phyloP scores from a whole-genome alignment of 805 yeast genomes.

The Wickerhamomyces ciferrii region DNA sequence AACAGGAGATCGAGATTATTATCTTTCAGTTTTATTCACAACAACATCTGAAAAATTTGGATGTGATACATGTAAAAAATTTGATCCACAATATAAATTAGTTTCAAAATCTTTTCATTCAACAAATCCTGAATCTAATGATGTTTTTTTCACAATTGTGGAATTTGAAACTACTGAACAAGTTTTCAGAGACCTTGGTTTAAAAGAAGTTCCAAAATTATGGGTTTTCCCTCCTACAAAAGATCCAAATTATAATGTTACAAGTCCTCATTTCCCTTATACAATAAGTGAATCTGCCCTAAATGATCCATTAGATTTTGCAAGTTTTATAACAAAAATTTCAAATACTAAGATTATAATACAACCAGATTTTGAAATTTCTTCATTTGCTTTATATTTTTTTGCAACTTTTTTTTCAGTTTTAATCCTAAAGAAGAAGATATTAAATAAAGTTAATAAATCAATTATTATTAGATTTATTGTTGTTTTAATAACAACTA shows the following conservation, averaged over 20 bases:
- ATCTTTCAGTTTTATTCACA: slow-evolving; percentile 46
- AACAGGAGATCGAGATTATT: slow-evolving; percentile 47
- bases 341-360: slow-evolving; percentile 39
- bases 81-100: slow-evolving; percentile 34
- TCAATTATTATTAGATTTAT: slow-evolving; percentile 23
- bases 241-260: slow-evolving; percentile 18
- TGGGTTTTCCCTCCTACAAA: slow-evolving; percentile 57
- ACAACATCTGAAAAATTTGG: slow-evolving; percentile 35
- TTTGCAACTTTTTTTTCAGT: slow-evolving; percentile 38
- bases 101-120: slow-evolving; percentile 38
- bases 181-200: slow-evolving; percentile 33
- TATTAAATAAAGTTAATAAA: slow-evolving; percentile 25
- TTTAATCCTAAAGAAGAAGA: slow-evolving; percentile 43
- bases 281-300: slow-evolving; percentile 22
- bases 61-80: slow-evolving; percentile 42
- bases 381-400: slow-evolving; percentile 41
- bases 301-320: slow-evolving; percentile 41
- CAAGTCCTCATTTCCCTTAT: slow-evolving; percentile 31
- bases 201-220: slow-evolving; percentile 57
- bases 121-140: slow-evolving; percentile 36
- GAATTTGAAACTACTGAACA: slow-evolving; percentile 43
- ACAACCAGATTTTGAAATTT: slow-evolving; percentile 35
- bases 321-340: slow-evolving; percentile 44
- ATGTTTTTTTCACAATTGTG: slow-evolving; percentile 41
- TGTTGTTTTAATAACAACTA: slow-evolving; percentile 34